Conservation (phyloP, 371 early-diverging fungal genomes). For the Zopfochytrium polystomum region DNA sequence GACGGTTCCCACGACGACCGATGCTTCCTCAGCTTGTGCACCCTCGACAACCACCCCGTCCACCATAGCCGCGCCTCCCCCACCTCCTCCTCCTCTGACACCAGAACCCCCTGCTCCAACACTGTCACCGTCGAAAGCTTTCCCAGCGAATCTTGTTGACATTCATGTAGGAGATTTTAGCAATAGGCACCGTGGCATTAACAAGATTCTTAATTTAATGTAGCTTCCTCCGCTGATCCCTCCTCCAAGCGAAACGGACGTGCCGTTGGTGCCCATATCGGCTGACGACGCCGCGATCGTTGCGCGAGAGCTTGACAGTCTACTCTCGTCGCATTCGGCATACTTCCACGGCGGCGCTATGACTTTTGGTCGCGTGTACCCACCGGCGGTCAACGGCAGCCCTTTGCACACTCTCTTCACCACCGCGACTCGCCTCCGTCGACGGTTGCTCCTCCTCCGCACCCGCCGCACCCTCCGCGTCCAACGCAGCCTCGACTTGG, state of each 20-base stretch:
- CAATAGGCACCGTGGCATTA: not conserved
- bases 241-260: constrained; percentile 2
- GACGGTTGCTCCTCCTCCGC: constrained; percentile 9
- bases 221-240: not conserved
- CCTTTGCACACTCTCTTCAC: not conserved
- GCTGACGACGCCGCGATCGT: not conserved
- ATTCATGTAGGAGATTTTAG: not conserved
- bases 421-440: constrained; percentile 12
- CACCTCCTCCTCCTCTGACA: not conserved
- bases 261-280: not conserved
- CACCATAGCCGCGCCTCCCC: not conserved
- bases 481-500: constrained; percentile 25
- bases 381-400: no score
- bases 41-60: not conserved
- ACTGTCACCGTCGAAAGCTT: constrained; percentile 1
- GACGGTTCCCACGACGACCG: not conserved
- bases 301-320: no score
- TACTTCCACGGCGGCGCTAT: no score
- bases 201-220: not conserved
- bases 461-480: constrained; percentile 13
- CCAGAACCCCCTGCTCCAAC: not conserved
- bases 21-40: constrained; percentile 14
- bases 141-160: not conserved
- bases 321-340: no score
- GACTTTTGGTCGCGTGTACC: no score